Conservation (phyloP, 2,329 filamentous ascomycete species). For the Paramyrothecium sp. region DNA sequence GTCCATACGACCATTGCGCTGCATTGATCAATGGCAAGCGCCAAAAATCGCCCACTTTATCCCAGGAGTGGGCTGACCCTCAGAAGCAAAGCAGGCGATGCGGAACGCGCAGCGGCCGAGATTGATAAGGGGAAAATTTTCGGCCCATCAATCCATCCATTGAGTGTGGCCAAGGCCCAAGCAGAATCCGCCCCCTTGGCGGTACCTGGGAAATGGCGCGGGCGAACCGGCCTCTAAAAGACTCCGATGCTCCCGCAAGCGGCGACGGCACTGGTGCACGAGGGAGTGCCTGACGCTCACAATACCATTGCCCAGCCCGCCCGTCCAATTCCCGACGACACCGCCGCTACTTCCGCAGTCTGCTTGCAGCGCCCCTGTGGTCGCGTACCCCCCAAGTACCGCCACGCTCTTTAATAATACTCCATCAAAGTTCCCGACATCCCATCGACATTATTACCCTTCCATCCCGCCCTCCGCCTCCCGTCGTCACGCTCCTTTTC, state of each 20-base stretch:
- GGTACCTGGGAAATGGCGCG: too few species aligned
- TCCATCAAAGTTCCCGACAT: neutral
- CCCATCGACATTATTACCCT: neutral
- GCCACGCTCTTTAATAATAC: neutral
- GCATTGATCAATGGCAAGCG: too few species aligned
- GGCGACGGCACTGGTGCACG: too few species aligned
- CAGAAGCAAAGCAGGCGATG: neutral
- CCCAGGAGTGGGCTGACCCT: neutral
- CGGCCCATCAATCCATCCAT: neutral
- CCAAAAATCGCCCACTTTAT: too few species aligned
- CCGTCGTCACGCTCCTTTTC: slow-evolving; percentile 5
- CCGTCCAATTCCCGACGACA: too few species aligned
- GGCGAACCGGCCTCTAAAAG: neutral
- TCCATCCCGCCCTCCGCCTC: neutral
- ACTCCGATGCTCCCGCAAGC: neutral
- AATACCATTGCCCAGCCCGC: too few species aligned
- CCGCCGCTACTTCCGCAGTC: too few species aligned
- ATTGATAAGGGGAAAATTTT: slow-evolving; percentile 1
- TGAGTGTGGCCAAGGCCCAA: too few species aligned
- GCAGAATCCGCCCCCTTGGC: too few species aligned
- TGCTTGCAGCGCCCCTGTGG: too few species aligned
- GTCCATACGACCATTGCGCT: too few species aligned
- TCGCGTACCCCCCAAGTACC: neutral
- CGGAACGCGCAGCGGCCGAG: neutral
- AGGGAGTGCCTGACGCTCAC: too few species aligned